Evolutionary conservation across 352 stramenopile genomes (phyloP).

Genomic region (Phytophthora chlamydospora): DNA sequence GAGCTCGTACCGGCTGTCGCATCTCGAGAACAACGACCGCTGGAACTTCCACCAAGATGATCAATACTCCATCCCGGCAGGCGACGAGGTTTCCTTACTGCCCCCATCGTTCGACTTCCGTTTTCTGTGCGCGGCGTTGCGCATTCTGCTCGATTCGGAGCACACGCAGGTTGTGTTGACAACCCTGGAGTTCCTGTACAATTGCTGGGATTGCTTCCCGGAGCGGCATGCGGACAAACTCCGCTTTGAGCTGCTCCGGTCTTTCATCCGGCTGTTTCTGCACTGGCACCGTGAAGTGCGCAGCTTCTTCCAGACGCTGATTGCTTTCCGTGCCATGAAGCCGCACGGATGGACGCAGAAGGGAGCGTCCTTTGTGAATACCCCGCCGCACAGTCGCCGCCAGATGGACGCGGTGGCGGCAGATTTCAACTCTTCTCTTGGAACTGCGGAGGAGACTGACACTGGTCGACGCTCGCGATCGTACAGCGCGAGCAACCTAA

Average conservation of each 20-base stretch:
- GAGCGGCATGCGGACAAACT: conserved; percentile 89
- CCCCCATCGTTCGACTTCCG: conserved; percentile 90
- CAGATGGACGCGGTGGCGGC: conserved; percentile 89
- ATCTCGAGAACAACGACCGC: conserved; percentile 90
- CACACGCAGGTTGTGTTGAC: conserved; percentile 89
- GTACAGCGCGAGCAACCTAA: conserved; percentile 85
- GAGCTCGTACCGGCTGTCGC: conserved; percentile 85
- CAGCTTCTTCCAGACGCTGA: conserved; percentile 87
- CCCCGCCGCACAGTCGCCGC: conserved; percentile 80
- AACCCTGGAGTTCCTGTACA: conserved; percentile 90
- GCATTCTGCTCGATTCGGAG: conserved; percentile 83
- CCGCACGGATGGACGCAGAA: conserved; percentile 87
- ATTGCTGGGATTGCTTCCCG: conserved; percentile 90
- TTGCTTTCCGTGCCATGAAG: conserved; percentile 88
- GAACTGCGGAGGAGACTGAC: conserved; percentile 64
- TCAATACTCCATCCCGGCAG: conserved; percentile 88
- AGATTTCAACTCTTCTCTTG: conserved; percentile 87
- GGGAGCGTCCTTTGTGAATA: conserved; percentile 87
- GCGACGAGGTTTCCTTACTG: conserved; percentile 85
- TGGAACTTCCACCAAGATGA: conserved; percentile 93
- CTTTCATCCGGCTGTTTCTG: conserved; percentile 82
- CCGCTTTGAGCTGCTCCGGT: conserved; percentile 78
- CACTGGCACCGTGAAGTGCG: conserved; percentile 90
- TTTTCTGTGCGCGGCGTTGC: conserved; percentile 80
- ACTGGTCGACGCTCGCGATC: conserved; percentile 64